Conservation (phyloP, 257 asterid species). For the Paulownia fortunei region DNA sequence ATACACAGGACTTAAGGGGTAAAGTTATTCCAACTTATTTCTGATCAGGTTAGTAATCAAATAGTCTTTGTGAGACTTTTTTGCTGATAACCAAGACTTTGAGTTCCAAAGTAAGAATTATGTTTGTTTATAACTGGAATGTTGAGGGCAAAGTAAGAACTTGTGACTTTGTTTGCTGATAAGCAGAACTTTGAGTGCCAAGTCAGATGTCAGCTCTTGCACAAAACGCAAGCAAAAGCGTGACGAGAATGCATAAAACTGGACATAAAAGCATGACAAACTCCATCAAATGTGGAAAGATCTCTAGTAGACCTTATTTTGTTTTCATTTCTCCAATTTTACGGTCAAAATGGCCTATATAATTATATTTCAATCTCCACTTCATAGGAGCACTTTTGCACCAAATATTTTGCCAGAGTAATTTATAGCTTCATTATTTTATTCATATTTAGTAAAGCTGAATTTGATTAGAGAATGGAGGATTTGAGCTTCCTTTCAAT, state of each 20-base stretch:
- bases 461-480: not conserved
- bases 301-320: too few species aligned
- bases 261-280: too few species aligned
- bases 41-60: not conserved
- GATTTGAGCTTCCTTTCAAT: not conserved
- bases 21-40: not conserved
- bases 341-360: not conserved
- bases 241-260: too few species aligned
- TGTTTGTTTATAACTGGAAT: too few species aligned
- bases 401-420: not conserved
- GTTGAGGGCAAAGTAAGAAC: too few species aligned
- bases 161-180: not conserved
- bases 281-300: too few species aligned
- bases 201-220: not conserved
- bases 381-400: too few species aligned
- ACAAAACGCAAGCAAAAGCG: too few species aligned
- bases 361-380: not conserved
- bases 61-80: not conserved
- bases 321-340: too few species aligned
- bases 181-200: not conserved
- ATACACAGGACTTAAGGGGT: too few species aligned
- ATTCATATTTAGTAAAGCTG: not conserved
- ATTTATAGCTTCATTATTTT: not conserved
- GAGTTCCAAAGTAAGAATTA: too few species aligned
- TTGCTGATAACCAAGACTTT: not conserved